Base-by-base conservation (phyloP, 1,139 yeast genomes). In the Pichia sp. region DNA sequence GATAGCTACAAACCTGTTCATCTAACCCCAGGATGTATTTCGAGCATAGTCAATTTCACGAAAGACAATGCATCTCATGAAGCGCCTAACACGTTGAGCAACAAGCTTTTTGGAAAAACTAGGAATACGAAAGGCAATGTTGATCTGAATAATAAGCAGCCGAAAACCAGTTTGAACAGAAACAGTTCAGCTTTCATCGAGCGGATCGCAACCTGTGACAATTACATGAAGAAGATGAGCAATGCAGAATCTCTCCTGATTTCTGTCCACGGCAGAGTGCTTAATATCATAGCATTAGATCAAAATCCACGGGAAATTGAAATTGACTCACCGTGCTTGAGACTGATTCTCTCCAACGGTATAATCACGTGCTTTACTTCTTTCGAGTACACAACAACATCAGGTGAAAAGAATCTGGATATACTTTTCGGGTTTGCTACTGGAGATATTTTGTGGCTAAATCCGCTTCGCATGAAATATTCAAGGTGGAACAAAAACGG, bases 371-470 rank as follows among this genome's bases (percentile, higher is more conserved):
- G 65, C 3, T 44, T 68, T 13, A 58, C 65, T 3, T 49, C 59
- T 1, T 66, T 60, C 47, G 55, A 60, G 11, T 61, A 61, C 49
- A 34, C 49, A 2, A 52, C 59, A 0, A 19, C 60, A 2, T 64
- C 67, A n/a, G 67, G 72, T n/a, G 67, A 70, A 16, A 66, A 67
- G 30, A 72, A 72, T 53, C 58, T 80, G 15, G 85, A 81, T 54
- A 66, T 78, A n/a, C 67, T 76, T 8, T 62, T 79, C 15, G 85
- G 84, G 5, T 75, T 77, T 58, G 72, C 80, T 1, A 69, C 79
- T 1, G 83, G 84, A 30, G 85, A 81, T 61, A 67, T 79, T n/a
- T 59, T 81, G n/a, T 81, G 84, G 84, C 62, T 76, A 40, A 83
- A 79, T 59, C 75, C 80, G 13, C 66, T 71, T 32, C 71, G 74